Evolutionary conservation across 139 green algal species (phyloP), one percentile per base, ranked within the genome.

Genomic region (Haematococcus sp.): DNA sequence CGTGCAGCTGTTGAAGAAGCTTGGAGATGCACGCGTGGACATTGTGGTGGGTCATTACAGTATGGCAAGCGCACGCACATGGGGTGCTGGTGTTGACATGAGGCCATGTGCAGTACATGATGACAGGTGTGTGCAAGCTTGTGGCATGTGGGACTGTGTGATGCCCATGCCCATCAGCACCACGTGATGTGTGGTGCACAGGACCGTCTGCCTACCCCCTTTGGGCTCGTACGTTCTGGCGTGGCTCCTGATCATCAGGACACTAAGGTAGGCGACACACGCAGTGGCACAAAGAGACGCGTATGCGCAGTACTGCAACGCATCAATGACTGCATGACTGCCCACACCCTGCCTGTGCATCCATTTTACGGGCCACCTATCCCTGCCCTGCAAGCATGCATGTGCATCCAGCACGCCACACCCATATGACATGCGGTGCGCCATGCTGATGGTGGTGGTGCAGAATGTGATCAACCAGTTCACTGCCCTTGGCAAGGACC

Each of bases 161-260:
- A 49, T 49, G n/a, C n/a, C n/a, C n/a, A n/a, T n/a, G n/a, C n/a
- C n/a, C n/a, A n/a, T n/a, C n/a, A n/a, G n/a, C n/a, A n/a, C n/a
- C n/a, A n/a, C n/a, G n/a, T n/a, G n/a, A n/a, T 49, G 7, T 49
- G 40, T 49, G 40, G 11, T 49, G 40, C 55, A 25, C 78, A 89
- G 80, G 95, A 99, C 30, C 78, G 88, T 2, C 82, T 98, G 51
- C 94, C 94, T 2, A 93, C 91, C 0, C 95, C 95, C 2, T 99
- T 96, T 87, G 95, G 95, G 5, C 85, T 99, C 9, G 94, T 99
- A 16, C 83, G 93, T 15, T 96, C 89, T 2, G 93, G 93, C 4
- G 95, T 99, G n/a, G 95, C 95, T 0, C 95, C 95, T 7, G 95
- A 99, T 76, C 95, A 99, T 70, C 85, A 88, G 56, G 90, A 95